Percentiles rank a stretch among this genome's conserved stretches.
Evolutionary conservation across 805 yeast genomes (phyloP).

Genomic region (Nakazawaea ambrosiae): DNA sequence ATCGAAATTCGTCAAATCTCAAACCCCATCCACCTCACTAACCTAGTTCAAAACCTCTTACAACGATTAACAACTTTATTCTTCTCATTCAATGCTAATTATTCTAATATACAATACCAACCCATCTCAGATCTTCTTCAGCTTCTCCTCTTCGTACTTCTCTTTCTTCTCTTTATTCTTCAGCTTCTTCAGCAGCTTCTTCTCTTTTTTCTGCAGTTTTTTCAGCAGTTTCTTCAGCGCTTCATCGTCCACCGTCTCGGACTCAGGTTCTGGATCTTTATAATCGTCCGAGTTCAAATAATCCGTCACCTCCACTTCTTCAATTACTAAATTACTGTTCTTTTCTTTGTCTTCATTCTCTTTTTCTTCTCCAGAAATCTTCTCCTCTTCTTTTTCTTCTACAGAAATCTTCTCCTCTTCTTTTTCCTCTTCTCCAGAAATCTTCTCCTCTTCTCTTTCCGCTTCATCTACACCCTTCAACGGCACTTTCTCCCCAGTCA

Average conservation of each 20-base stretch:
- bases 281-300: constrained; percentile 23
- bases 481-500: constrained; percentile 28
- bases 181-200: constrained; percentile 14
- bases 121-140: too few species aligned
- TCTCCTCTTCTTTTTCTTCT: constrained; percentile 12
- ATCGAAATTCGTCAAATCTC: too few species aligned
- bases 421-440: constrained; percentile 10
- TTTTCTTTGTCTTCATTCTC: constrained; percentile 5
- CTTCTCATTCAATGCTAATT: too few species aligned
- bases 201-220: constrained; percentile 14
- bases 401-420: constrained; percentile 7
- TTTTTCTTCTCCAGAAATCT: constrained; percentile 11
- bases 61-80: too few species aligned
- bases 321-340: constrained; percentile 28
- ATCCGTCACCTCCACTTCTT: constrained; percentile 35
- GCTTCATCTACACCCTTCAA: constrained; percentile 23
- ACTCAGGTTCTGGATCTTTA: constrained; percentile 12
- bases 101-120: too few species aligned
- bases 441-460: constrained; percentile 13
- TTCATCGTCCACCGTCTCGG: constrained; percentile 10
- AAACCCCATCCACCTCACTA: too few species aligned
- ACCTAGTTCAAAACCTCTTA: too few species aligned
- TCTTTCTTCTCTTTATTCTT: constrained; percentile 14
- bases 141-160: too few species aligned
- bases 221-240: constrained; percentile 12